Percentiles rank a stretch among this genome's conserved stretches.
Conservation (phyloP, 83 land plant genomes). For the Diphasiastrum complanatum region DNA sequence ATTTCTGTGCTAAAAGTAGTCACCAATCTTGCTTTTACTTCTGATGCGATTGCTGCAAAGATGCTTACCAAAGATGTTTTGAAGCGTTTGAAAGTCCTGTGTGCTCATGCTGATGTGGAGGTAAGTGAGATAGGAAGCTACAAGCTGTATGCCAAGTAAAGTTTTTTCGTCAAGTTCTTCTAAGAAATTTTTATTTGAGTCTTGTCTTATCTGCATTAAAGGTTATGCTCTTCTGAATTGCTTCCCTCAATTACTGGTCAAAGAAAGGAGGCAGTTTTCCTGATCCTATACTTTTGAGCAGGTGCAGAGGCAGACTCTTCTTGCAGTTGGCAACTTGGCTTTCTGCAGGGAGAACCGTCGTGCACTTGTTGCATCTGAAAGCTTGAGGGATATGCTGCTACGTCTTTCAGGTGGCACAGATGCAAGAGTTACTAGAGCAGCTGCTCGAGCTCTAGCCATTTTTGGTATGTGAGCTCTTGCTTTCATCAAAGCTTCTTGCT, state of each 20-base stretch:
- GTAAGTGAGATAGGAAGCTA: conserved; percentile 17
- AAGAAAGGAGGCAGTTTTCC: too few species aligned
- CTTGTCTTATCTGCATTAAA: too few species aligned
- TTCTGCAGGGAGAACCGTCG: conserved; percentile 83
- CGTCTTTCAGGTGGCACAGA: conserved; percentile 52
- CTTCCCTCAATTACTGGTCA: too few species aligned
- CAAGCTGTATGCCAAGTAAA: not conserved
- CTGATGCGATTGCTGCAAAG: conserved; percentile 80
- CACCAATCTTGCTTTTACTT: conserved; percentile 73
- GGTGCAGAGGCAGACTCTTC: conserved; percentile 77
- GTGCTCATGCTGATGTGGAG: conserved; percentile 78
- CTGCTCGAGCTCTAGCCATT: conserved; percentile 89
- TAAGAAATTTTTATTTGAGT: too few species aligned
- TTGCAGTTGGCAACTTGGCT: conserved; percentile 87
- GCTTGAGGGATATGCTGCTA: conserved; percentile 71
- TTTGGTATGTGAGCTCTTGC: conserved; percentile 46
- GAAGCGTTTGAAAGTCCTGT: conserved; percentile 70
- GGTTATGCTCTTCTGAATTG: not conserved
- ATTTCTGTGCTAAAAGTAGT: conserved; percentile 80
- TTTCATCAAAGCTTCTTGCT: not conserved
- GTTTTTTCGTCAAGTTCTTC: not conserved
- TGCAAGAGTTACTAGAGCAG: conserved; percentile 71
- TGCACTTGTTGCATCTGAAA: conserved; percentile 67
- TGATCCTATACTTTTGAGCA: conserved; percentile 20
- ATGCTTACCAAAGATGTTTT: conserved; percentile 83